Evolutionary conservation across 768 basidiomycete species (phyloP).

Genomic region (Tylopilus sp.): DNA sequence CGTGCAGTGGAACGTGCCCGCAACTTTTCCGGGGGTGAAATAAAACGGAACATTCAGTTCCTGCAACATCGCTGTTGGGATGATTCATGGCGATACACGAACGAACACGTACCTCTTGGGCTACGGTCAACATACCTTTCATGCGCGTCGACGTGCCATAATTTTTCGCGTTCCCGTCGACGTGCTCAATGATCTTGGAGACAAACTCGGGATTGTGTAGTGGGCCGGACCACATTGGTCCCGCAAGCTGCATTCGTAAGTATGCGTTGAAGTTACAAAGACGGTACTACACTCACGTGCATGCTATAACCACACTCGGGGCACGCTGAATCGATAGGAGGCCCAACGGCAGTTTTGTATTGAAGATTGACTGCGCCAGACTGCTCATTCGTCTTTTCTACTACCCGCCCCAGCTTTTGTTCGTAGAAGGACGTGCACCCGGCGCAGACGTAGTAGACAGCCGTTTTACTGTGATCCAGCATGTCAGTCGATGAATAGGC

Average conservation of each 20-base stretch:
- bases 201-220: constrained; percentile 79
- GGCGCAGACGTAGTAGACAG: constrained; percentile 79
- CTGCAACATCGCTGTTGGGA: constrained; percentile 35
- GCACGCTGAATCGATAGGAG: constrained; percentile 64
- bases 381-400: constrained; percentile 55
- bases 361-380: constrained; percentile 56
- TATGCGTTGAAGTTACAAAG: background rate
- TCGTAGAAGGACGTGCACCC: constrained; percentile 79
- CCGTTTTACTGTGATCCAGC: constrained; percentile 63
- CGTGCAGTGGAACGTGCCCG: constrained; percentile 77
- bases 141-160: constrained; percentile 84
- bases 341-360: constrained; percentile 74
- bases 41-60: constrained; percentile 79
- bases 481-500: constrained; percentile 1
- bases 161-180: constrained; percentile 54
- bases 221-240: constrained; percentile 95
- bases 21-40: constrained; percentile 78
- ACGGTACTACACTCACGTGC: constrained; percentile 56
- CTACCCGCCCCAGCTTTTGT: constrained; percentile 79
- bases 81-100: background rate
- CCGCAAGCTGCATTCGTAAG: constrained; percentile 58
- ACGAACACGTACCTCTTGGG: constrained; percentile 65
- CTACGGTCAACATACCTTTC: constrained; percentile 93
- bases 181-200: constrained; percentile 66
- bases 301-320: constrained; percentile 75